Base-by-base conservation (phyloP, 257 asterid genomes). In the Ilex aquifolium region DNA sequence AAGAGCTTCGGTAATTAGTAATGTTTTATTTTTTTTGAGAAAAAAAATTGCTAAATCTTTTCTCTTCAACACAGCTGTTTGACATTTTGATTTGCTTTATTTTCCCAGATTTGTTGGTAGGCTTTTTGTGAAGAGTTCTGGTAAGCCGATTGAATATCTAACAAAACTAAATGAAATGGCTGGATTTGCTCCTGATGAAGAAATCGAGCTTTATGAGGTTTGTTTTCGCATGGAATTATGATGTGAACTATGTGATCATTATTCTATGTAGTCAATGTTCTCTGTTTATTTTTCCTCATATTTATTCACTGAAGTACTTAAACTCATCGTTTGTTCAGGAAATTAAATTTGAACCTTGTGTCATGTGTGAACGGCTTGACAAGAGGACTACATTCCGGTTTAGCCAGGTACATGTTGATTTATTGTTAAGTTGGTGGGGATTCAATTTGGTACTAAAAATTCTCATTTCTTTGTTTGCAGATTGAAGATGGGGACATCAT, bases 191-290 rank as follows among this genome's bases (percentile, higher is more conserved):
- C 88, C 86, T 21, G 96, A 87, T 64, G 95, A 90, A 77, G 96
- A 93, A 67, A 81, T 93, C 66, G 97, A 90, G 59, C 83, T 93
- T 66, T 93, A 79, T 76, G 99, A 93, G 99, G 99, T 93, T 68
- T 64, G 79, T 68, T 65, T 66, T 44, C 56, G 42, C 40, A 49
- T 48, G 30, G 58, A 36, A 52, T 31, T 49, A 7, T 8, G 54
- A 49, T 49, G 54, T 49, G 11, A 3, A 49, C 42, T 36, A 5
- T 36, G 42, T 8, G 42, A 36, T 36, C 42, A 36, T 36, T 8
- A 36, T 36, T 36, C 8, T 36, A 36, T 4, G 27, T 21, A 21
- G 27, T 21, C 27, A 21, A 21, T 21, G 27, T 21, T 21, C 27
- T 21, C 27, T 21, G 27, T 21, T 21, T 21, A 21, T 21, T 21